Conservation (phyloP, 2,329 filamentous ascomycete species). For the Exophiala lecanii-corni region DNA sequence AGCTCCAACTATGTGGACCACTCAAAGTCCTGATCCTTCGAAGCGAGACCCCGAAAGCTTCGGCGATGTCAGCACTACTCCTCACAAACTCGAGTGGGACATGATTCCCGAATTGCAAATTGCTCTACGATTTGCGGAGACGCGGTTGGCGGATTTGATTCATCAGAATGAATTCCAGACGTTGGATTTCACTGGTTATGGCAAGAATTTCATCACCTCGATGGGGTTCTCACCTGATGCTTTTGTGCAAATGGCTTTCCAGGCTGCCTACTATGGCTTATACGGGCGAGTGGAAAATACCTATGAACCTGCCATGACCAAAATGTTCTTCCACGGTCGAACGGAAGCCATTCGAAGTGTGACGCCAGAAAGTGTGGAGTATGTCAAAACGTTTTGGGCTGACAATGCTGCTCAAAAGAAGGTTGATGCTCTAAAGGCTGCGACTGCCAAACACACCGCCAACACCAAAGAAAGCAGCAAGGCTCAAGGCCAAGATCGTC, state of each 20-base stretch:
- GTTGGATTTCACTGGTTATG: constrained; percentile 81
- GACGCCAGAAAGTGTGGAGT: constrained; percentile 68
- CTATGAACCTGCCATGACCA: constrained; percentile 98
- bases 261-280: constrained; percentile 94
- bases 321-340: constrained; percentile 84
- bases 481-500: constrained; percentile 84
- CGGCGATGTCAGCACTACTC: constrained; percentile 86
- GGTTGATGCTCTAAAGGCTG: constrained; percentile 76
- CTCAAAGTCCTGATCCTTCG: constrained; percentile 82
- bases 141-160: constrained; percentile 85
- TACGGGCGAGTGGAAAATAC: constrained; percentile 92
- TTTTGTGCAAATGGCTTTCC: constrained; percentile 98
- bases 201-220: constrained; percentile 95
- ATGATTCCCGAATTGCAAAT: constrained; percentile 89
- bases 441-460: constrained; percentile 74
- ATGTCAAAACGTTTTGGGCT: constrained; percentile 91
- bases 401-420: constrained; percentile 80
- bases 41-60: constrained; percentile 90
- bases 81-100: constrained; percentile 96
- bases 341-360: constrained; percentile 91
- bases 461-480: constrained; percentile 82
- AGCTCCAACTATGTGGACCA: constrained; percentile 87
- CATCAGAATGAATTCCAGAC: constrained; percentile 95
- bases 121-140: constrained; percentile 91
- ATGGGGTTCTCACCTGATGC: constrained; percentile 97